phyloP scores from a whole-genome alignment of 2,329 filamentous ascomycete species.

The Sclerotinia trifoliorum region DNA sequence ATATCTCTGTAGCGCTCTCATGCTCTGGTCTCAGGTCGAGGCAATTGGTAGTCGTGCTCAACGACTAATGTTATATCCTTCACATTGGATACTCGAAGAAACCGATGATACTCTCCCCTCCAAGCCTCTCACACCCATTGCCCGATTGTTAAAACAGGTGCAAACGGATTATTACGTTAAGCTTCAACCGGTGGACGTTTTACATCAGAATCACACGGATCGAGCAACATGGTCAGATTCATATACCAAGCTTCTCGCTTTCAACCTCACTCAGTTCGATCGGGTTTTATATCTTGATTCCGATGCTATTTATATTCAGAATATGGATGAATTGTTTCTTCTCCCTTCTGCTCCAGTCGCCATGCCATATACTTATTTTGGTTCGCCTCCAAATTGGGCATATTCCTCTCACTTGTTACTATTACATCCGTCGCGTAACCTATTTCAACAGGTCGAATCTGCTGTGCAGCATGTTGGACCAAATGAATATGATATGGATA shows the following conservation, averaged over 20 bases:
- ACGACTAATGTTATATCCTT: constrained; percentile 36
- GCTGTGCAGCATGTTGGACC: constrained; percentile 27
- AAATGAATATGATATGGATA: constrained; percentile 34
- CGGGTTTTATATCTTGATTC: constrained; percentile 35
- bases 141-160: constrained; percentile 33
- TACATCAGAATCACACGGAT: constrained; percentile 27
- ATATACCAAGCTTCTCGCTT: constrained; percentile 36
- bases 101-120: constrained; percentile 27
- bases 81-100: constrained; percentile 33
- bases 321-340: constrained; percentile 37
- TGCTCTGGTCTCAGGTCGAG: constrained; percentile 37
- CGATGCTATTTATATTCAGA: constrained; percentile 30
- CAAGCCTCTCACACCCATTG: constrained; percentile 30
- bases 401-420: constrained; percentile 35
- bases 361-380: constrained; percentile 37
- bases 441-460: constrained; percentile 29
- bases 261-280: constrained; percentile 36
- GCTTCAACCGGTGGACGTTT: constrained; percentile 32
- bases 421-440: constrained; percentile 28
- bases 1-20: constrained; percentile 36
- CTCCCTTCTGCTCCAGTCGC: constrained; percentile 33
- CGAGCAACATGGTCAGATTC: constrained; percentile 33
- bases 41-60: constrained; percentile 35
- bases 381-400: constrained; percentile 30
- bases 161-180: constrained; percentile 32